Base-by-base conservation (phyloP, 2,329 filamentous ascomycete genomes). In the Aspergillus ochraceoroseus region DNA sequence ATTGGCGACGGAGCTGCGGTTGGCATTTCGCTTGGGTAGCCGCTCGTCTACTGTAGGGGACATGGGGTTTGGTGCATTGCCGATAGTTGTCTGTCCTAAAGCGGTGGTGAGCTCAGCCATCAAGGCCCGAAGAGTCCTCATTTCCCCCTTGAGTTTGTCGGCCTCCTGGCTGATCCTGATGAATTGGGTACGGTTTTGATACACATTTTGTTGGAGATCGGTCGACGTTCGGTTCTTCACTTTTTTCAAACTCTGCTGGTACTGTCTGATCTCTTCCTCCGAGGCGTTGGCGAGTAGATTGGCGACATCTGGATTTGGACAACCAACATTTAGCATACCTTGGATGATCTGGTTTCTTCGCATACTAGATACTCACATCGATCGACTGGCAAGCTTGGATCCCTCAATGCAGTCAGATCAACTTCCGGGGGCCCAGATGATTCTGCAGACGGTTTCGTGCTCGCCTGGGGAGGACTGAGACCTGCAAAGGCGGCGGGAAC, bases 161-260 rank as follows among this genome's bases (percentile, higher is more conserved):
- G 94, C 92, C 69, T 98, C 92, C 67, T 96, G 95, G 62, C 89
- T 95, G 65, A 98, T 96, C 66, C 94, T 94, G 73, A 98, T 96
- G 61, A 98, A 98, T 58, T 96, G 92, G 0, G 87, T 94, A 33
- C 92, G 82, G 65, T 98, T 98, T 64, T 95, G 89, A 66, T 94
- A 90, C 35, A 98, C 85, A 66, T 89, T 96, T 59, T 94, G 87
- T 65, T 96, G 90, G 14, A 98, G 73, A 54, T 96, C 89, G 33
- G 80, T 76, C 4, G 84, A 83, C 6, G 87, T 88, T 41, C 85
- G 79, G 51, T 77, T 76, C 65, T 90, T 90, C 41, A 92, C 73
- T 54, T 83, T 83, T 49, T 81, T 80, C 29, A 95, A 71, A 14
- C 81, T 80, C 34, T 77, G 73, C 61, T 94, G 85, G 61, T 85